Evolutionary conservation across 2,329 filamentous ascomycete species (phyloP), one percentile per base, ranked within the genome.

Genomic region (Trichoderma gracile): DNA sequence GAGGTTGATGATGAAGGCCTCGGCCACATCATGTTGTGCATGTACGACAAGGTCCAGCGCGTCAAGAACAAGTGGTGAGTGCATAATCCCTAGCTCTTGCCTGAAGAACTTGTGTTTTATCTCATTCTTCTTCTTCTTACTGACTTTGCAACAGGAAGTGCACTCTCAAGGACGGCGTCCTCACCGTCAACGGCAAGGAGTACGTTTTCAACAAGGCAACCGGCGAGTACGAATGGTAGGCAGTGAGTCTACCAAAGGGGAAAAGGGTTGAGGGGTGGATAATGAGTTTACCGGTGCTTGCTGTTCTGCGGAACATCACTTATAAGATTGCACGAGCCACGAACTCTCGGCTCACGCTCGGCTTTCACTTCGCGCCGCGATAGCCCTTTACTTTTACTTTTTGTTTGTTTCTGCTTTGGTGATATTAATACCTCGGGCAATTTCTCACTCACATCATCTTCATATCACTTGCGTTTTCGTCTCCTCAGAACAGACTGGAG

Each of bases 211-310:
- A 97, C 82, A 98, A 98, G 79, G 95, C 93, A 25, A 93, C 90
- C 52, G 95, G 95, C 72, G 95, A 98, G 79, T 98, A 97, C 71
- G 95, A 99, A 78, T 99, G 95, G 95, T 99, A 86, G 95, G 95
- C 98, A 86, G 79, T 27, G 38, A 25, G 19, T 15, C n/a, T 10
- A 49, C 5, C 0, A 10, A 3, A 19, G 10, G 10, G 3, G 4
- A 10, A 1, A 30, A 10, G 33, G 33, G 33, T n/a, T n/a, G 33
- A 14, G 5, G 33, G 33, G 10, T n/a, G 19, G 23, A 27, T 17
- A 5, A 25, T 49, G 21, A 21, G 23, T 50, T 33, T 42, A 53
- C 27, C 25, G 23, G 45, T 56, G 52, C 57, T 38, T 38, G 33
- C 12, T 27, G 25, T 23, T 38, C 56, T 23, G 25, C 46, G 27